Conservation (phyloP, 306 rosid species). For the Lathyrus oleraceus region DNA sequence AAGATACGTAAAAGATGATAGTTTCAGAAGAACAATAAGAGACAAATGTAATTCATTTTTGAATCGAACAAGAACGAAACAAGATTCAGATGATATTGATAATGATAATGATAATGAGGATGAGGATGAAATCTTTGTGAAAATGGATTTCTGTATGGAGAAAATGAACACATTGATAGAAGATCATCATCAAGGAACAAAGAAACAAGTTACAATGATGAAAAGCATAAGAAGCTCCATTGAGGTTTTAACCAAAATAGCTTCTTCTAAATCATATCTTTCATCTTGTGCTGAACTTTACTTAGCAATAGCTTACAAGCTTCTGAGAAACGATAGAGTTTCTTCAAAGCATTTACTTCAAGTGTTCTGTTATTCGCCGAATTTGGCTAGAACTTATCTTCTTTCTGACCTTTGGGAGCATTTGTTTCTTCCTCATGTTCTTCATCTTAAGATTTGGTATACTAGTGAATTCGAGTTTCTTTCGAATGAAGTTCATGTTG, state of each 20-base stretch:
- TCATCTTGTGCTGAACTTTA: constrained; percentile 76
- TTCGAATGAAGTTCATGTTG: constrained; percentile 33
- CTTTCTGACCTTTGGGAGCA: constrained; percentile 90
- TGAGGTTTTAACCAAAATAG: constrained; percentile 47
- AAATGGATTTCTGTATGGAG: constrained; percentile 56
- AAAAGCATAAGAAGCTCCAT: constrained; percentile 50
- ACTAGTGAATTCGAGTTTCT: constrained; percentile 57
- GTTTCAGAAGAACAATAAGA: constrained; percentile 49
- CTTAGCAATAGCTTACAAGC: constrained; percentile 67
- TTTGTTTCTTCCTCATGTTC: constrained; percentile 87
- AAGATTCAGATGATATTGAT: constrained; percentile 25
- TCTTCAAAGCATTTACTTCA: constrained; percentile 69
- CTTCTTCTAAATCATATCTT: constrained; percentile 47
- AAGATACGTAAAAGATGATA: constrained; percentile 59
- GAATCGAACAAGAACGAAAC: constrained; percentile 37
- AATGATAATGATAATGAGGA: constrained; percentile 20
- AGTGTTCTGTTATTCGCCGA: constrained; percentile 67
- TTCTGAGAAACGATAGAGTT: constrained; percentile 57
- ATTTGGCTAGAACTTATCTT: constrained; percentile 63
- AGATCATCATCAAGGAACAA: constrained; percentile 48
- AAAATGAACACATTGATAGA: constrained; percentile 56
- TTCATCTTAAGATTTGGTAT: constrained; percentile 82
- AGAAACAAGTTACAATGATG: constrained; percentile 35
- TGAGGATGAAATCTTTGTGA: constrained; percentile 38
- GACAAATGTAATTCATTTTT: constrained; percentile 56